Conservation (phyloP, 1,139 yeast genomes). For the Barnettozyma hawaiiensis region DNA sequence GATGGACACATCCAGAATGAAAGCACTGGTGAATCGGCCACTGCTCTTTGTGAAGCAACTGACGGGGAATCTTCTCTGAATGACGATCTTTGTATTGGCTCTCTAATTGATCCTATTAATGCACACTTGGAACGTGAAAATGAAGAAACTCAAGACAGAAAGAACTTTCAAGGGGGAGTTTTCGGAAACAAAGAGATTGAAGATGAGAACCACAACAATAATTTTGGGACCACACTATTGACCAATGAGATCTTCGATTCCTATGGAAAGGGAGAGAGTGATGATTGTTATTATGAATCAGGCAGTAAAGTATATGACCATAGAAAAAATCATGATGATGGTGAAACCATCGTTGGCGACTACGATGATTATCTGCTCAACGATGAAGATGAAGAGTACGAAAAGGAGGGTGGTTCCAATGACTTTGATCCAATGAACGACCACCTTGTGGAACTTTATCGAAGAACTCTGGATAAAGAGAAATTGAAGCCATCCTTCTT, state of each 20-base stretch:
- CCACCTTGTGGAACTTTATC: neutral
- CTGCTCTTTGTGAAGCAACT: too few relatives aligned
- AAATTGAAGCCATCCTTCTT: neutral
- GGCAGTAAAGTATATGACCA: neutral
- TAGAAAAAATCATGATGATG: neutral
- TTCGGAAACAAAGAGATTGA: neutral
- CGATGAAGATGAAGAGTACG: neutral
- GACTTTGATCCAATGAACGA: neutral
- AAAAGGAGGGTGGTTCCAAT: neutral
- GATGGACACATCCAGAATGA: neutral
- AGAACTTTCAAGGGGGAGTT: too few relatives aligned
- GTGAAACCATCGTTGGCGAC: neutral
- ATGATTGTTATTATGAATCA: neutral
- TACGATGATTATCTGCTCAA: neutral
- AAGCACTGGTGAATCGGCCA: too few relatives aligned
- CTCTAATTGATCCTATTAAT: too few relatives aligned
- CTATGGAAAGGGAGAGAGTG: neutral
- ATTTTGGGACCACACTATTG: neutral
- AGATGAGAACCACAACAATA: neutral
- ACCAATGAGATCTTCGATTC: neutral
- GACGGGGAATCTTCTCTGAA: too few relatives aligned
- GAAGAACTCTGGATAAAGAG: slow-evolving; percentile 1
- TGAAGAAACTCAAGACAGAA: too few relatives aligned
- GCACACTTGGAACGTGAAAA: too few relatives aligned
- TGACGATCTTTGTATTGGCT: too few relatives aligned